Evolutionary conservation across 2,329 filamentous ascomycete species (phyloP).

Genomic region (Trichoderma sp.): DNA sequence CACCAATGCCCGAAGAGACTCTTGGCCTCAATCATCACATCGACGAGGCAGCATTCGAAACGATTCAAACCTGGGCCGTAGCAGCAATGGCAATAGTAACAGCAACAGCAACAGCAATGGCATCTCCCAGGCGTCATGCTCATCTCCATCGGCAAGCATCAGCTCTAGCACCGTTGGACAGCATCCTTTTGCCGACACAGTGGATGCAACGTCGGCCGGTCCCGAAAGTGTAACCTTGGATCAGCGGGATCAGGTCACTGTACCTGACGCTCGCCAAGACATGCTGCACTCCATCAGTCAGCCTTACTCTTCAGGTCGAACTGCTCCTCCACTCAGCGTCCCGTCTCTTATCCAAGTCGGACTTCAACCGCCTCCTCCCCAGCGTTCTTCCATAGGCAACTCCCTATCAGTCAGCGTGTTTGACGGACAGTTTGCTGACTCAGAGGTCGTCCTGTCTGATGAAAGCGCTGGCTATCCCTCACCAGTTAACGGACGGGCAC

Average conservation of each 20-base stretch:
- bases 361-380: slow-evolving; percentile 9
- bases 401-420: slow-evolving; percentile 10
- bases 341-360: slow-evolving; percentile 26
- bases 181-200: not conserved
- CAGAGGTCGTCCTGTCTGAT: slow-evolving; percentile 28
- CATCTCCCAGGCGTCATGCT: not conserved
- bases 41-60: slow-evolving; percentile 14
- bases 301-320: slow-evolving; percentile 15
- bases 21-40: slow-evolving; percentile 6
- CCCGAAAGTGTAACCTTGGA: not conserved
- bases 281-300: slow-evolving; percentile 11
- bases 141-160: slow-evolving; percentile 16
- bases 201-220: not conserved
- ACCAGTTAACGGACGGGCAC: slow-evolving; percentile 23
- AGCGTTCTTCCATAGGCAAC: slow-evolving; percentile 1
- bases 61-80: not conserved
- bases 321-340: slow-evolving; percentile 24
- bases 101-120: not conserved
- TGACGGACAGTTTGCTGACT: slow-evolving; percentile 22
- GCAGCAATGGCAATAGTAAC: not conserved
- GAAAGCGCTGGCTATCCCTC: slow-evolving; percentile 33
- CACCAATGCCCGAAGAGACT: slow-evolving; percentile 9
- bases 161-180: slow-evolving; percentile 13
- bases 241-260: not conserved
- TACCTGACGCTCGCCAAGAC: not conserved